These are phyloP conservation scores for Leccinum aurantiacum DNA, from an alignment of 768 basidiomycete genomes.

Conservation along the genomic window DNA sequence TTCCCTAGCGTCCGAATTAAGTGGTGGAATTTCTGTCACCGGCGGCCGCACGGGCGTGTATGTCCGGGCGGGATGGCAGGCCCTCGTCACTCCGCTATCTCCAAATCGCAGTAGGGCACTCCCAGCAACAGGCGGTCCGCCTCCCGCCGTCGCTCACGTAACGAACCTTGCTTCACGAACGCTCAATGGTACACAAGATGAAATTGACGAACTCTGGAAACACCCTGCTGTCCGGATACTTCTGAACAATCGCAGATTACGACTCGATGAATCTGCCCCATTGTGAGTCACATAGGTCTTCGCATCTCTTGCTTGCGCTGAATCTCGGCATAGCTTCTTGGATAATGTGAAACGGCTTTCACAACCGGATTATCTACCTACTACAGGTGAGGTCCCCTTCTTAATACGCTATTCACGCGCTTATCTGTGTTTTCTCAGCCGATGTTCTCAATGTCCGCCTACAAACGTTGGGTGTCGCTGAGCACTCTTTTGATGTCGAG, in stretches of 20 bases:
- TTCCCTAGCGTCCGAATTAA: conserved; percentile 65
- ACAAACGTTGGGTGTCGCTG: conserved; percentile 77
- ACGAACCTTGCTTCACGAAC: conserved; percentile 57
- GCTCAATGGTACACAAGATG: conserved; percentile 46
- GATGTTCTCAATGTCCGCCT: conserved; percentile 79
- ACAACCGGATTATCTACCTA: conserved; percentile 67
- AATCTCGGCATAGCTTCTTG: conserved; percentile 54
- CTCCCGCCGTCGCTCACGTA: conserved; percentile 39
- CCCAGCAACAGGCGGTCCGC: conserved; percentile 33
- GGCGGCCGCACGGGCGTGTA: conserved; percentile 64
- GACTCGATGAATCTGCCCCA: conserved; percentile 71
- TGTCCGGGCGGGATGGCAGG: conserved; percentile 74
- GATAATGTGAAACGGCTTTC: conserved; percentile 63
- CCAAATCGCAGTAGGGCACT: conserved; percentile 44
- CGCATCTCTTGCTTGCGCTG: neutral
- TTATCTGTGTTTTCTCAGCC: conserved; percentile 39
- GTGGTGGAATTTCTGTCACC: conserved; percentile 58
- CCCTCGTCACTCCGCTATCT: conserved; percentile 45
- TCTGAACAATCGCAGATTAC: conserved; percentile 55
- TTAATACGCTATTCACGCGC: neutral
- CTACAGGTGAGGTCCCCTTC: conserved; percentile 49
- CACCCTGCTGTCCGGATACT: conserved; percentile 65
- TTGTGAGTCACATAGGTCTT: conserved; percentile 50
- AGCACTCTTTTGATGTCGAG: conserved; percentile 70
- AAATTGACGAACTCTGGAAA: conserved; percentile 66